Evolutionary conservation across 768 basidiomycete genomes (phyloP), one percentile per base, ranked within the genome.

Genomic region (Cystofilobasidium capitatum): DNA sequence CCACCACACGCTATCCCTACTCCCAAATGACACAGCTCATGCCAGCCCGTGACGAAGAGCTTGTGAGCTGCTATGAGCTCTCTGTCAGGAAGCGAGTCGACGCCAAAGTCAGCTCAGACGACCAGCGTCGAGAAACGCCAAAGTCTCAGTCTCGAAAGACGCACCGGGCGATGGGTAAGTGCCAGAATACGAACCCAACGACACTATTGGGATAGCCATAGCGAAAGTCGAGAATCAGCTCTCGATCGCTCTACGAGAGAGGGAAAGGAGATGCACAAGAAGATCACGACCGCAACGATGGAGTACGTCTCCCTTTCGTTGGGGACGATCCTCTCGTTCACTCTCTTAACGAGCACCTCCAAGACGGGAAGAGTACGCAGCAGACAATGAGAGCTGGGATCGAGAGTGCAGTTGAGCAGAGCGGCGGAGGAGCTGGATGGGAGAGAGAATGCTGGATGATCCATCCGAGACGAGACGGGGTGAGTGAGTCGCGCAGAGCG

Each of bases 1-100:
- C 64, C 63, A 3, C 54, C 63, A 37, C 63, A 64, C 1, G 54
- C 16, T 20, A 57, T 35, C 9, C 63, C 89, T 44, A 84, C 83
- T 58, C 82, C 79, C 73, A 90, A 86, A 76, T 92, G 90, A 74
- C 87, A 91, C 20, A 91, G 80, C 74, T 92, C 90, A 73, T 92
- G 90, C 83, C 85, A 89, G 49, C 89, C 89, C 69, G 91, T 90
- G 62, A 88, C 88, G 74, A 91, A 86, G 17, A 91, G 80, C 76
- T 74, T 66, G 54, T 40, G 39, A 2, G 51, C 20, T 3, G 63
- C 63, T 2, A 64, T 64, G 26, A 64, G 7, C 22, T 64, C 63
- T 2, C 63, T 64, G 51, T 1, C 16, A 36, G 40, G 12, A 33
- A 16, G 31, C 13, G 36, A 40, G 24, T 14, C n/a, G 39, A 60